These are phyloP conservation scores for Malus hybrid DNA, from an alignment of 331 rosid species.

Conservation along the genomic window DNA sequence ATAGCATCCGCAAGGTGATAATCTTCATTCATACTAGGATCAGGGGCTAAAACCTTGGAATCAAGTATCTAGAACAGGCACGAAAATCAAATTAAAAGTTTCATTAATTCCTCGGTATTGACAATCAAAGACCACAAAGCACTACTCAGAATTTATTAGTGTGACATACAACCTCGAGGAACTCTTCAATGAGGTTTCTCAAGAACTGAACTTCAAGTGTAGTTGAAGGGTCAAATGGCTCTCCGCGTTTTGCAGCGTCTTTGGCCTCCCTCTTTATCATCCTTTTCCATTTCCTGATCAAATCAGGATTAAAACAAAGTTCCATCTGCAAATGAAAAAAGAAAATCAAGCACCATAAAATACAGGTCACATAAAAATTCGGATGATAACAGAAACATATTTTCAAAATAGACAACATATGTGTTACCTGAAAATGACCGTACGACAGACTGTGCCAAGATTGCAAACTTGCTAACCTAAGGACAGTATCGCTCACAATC, in stretches of 20 bases:
- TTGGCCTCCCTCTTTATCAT: slow-evolving; percentile 59
- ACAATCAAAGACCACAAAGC: not conserved
- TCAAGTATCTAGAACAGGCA: slow-evolving; percentile 56
- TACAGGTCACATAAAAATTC: slow-evolving; percentile 6
- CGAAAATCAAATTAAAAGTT: not conserved
- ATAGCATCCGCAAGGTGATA: slow-evolving; percentile 30
- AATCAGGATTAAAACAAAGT: slow-evolving; percentile 72
- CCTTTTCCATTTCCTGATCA: slow-evolving; percentile 96
- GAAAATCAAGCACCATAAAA: slow-evolving; percentile 12
- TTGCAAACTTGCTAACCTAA: slow-evolving; percentile 80
- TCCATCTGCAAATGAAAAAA: slow-evolving; percentile 56
- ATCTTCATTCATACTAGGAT: slow-evolving; percentile 30
- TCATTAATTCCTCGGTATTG: not conserved
- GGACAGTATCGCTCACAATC: slow-evolving; percentile 73
- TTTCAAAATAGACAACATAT: not conserved
- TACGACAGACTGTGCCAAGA: slow-evolving; percentile 90
- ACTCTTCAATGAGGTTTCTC: slow-evolving; percentile 79
- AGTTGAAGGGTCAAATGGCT: slow-evolving; percentile 46
- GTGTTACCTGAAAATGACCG: slow-evolving; percentile 91
- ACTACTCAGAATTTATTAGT: not conserved
- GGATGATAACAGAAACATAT: not conserved
- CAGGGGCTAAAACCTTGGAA: slow-evolving; percentile 47
- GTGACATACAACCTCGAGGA: slow-evolving; percentile 58
- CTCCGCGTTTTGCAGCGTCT: slow-evolving; percentile 66
- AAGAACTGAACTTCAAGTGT: slow-evolving; percentile 68